Conservation (phyloP, 163 green algal species). For the Volvox carteri region DNA sequence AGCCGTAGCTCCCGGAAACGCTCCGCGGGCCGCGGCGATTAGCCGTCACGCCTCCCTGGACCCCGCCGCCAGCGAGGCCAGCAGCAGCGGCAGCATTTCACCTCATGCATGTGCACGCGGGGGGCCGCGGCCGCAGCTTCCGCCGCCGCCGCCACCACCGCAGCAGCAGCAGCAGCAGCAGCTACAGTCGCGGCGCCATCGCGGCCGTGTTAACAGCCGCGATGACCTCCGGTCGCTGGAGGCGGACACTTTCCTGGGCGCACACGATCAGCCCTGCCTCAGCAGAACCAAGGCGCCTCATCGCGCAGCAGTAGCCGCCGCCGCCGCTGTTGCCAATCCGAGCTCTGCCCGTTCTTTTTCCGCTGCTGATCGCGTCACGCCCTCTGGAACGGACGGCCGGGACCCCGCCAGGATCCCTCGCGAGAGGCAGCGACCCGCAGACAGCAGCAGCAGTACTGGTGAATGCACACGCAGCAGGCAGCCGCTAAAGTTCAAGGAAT, state of each 20-base stretch:
- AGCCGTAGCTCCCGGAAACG: too few species aligned
- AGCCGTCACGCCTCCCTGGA: neutral
- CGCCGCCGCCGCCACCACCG: neutral
- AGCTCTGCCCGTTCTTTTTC: too few species aligned
- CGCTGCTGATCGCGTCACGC: too few species aligned
- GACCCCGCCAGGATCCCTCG: too few species aligned
- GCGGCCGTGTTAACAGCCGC: too few species aligned
- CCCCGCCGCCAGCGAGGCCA: neutral
- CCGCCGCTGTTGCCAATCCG: too few species aligned
- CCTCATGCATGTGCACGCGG: neutral
- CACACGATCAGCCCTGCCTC: neutral
- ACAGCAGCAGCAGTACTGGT: too few species aligned
- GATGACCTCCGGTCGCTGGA: neutral
- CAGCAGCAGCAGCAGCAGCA: conserved; percentile 1
- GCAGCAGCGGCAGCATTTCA: neutral
- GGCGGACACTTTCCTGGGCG: neutral
- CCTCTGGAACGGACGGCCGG: too few species aligned
- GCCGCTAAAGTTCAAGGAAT: too few species aligned
- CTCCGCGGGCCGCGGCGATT: too few species aligned
- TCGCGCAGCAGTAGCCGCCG: neutral
- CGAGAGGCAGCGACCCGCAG: too few species aligned
- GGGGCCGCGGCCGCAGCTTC: neutral
- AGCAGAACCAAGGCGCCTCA: neutral
- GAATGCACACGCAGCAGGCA: too few species aligned
- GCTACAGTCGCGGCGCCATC: neutral